Evolutionary conservation across 306 rosid genomes (phyloP).

Genomic region (Astragalus glycyphyllos): DNA sequence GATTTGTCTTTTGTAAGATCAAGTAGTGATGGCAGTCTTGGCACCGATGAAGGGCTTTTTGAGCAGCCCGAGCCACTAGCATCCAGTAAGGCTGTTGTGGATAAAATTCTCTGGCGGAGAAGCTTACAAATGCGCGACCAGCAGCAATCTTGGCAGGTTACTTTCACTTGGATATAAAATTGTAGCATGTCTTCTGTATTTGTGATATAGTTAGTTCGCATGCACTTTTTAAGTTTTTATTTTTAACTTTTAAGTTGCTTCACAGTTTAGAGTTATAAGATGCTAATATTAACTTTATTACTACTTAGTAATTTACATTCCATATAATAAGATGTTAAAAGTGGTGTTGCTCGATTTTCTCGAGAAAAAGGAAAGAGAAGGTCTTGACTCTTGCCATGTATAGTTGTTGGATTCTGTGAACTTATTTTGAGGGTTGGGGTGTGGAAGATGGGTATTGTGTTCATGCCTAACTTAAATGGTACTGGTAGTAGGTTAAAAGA

Average conservation of each 20-base stretch:
- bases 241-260: conserved; percentile 10
- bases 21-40: conserved; percentile 70
- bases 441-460: conserved; percentile 7
- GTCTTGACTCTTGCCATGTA: conserved; percentile 13
- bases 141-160: conserved; percentile 91
- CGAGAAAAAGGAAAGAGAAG: conserved; percentile 2
- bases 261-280: conserved; percentile 32
- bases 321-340: conserved; percentile 1
- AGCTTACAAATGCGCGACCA: conserved; percentile 70
- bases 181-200: conserved; percentile 30
- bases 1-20: conserved; percentile 66
- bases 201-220: conserved; percentile 27
- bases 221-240: conserved; percentile 8
- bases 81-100: conserved; percentile 65
- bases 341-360: background rate
- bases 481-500: conserved; percentile 21
- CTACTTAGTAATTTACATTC: conserved; percentile 15
- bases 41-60: conserved; percentile 85
- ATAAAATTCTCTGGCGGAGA: conserved; percentile 62
- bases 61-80: conserved; percentile 78
- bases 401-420: background rate
- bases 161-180: conserved; percentile 37
- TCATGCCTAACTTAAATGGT: conserved; percentile 8
- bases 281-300: conserved; percentile 13
- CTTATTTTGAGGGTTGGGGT: conserved; percentile 28